phyloP scores from a whole-genome alignment of 2,329 filamentous ascomycete genomes.

The Arthrobotrys sphaeroides region DNA sequence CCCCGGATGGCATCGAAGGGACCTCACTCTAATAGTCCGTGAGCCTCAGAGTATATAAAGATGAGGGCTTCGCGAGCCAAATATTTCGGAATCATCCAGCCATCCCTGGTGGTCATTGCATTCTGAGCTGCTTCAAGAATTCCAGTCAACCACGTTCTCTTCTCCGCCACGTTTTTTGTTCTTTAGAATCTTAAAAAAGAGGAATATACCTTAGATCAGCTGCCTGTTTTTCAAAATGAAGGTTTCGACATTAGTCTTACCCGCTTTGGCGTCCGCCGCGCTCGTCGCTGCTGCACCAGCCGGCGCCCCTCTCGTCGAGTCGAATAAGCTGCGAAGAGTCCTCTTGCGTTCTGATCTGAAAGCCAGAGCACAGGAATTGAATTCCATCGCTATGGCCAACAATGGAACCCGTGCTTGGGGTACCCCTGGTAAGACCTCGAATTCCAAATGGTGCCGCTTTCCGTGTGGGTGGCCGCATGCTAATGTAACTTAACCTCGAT shows the following conservation, averaged over 20 bases:
- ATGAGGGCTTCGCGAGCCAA: neutral
- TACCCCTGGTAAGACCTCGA: constrained; percentile 63
- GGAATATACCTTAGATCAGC: neutral
- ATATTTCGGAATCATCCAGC: constrained; percentile 8
- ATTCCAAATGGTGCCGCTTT: constrained; percentile 55
- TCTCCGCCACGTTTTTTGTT: neutral
- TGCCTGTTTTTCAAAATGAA: constrained; percentile 30
- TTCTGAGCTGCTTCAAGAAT: neutral
- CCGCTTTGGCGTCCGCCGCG: constrained; percentile 39
- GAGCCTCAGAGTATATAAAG: constrained; percentile 31
- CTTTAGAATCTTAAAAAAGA: neutral
- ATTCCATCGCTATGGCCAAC: constrained; percentile 62
- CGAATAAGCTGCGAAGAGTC: constrained; percentile 61
- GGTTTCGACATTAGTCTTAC: constrained; percentile 34
- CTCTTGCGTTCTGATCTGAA: constrained; percentile 63
- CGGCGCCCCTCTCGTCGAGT: constrained; percentile 59
- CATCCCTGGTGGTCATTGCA: constrained; percentile 13
- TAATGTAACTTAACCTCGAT: constrained; percentile 31
- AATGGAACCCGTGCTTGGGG: constrained; percentile 64
- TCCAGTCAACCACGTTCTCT: neutral
- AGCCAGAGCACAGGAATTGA: constrained; percentile 63
- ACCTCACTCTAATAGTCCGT: no score
- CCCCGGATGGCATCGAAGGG: neutral
- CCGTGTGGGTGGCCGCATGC: neutral
- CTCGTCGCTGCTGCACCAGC: constrained; percentile 39